A percentile compares a stretch with the other conserved stretches of the same genome.
Evolutionary conservation across 176 grass and related monocot genomes (phyloP).

Genomic region (Avena sativa): DNA sequence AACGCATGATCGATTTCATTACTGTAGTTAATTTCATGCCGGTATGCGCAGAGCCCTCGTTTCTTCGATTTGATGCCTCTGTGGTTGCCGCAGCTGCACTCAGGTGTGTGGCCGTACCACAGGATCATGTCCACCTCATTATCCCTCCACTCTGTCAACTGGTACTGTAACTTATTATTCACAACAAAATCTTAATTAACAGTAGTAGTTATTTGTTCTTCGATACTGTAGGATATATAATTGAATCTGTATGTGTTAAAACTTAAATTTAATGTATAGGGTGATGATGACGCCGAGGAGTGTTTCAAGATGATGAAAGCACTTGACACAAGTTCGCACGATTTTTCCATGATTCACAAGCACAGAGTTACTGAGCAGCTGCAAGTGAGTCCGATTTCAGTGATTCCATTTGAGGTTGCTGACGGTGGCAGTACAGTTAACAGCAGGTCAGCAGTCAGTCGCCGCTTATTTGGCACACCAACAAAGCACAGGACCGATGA

Average conservation of each 20-base stretch:
- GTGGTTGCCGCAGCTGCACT: conserved; percentile 61
- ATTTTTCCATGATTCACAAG: not conserved
- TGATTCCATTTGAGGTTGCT: not conserved
- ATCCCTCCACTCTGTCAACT: not conserved
- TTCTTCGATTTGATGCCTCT: conserved; percentile 58
- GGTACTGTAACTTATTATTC: conserved; percentile 18
- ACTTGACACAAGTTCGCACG: conserved; percentile 1
- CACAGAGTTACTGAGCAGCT: not conserved
- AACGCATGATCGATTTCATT: not conserved
- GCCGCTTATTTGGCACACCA: conserved; percentile 33
- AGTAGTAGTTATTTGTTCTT: not conserved
- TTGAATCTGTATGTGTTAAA: not conserved
- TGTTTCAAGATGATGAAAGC: conserved; percentile 49
- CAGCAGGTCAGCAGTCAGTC: conserved; percentile 22
- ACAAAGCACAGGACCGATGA: not conserved
- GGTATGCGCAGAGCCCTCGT: conserved; percentile 29
- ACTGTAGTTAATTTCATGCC: not conserved
- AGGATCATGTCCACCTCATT: conserved; percentile 4
- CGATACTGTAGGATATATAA: not conserved
- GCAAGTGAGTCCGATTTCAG: conserved; percentile 38
- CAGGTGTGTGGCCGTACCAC: not conserved
- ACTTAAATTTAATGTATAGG: not conserved
- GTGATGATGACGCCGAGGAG: not conserved
- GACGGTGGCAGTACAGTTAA: not conserved
- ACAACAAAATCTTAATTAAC: not conserved